Evolutionary conservation across 805 yeast genomes (phyloP).

Genomic region (Hanseniaspora osmophila): DNA sequence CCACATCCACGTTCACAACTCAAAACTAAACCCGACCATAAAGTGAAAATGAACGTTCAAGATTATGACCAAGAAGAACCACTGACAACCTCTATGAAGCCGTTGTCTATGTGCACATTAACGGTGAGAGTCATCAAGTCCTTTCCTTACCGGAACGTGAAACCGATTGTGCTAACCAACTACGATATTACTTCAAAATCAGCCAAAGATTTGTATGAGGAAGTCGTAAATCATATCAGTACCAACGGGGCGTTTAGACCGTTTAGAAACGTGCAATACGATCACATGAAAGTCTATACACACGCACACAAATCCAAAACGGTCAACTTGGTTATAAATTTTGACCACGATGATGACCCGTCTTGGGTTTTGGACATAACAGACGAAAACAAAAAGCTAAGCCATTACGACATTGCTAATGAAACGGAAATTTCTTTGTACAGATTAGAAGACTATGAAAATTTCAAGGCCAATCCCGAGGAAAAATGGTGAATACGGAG

Average conservation of each 20-base stretch:
- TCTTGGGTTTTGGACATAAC: slow-evolving; percentile 48
- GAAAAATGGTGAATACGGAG: slow-evolving; percentile 59
- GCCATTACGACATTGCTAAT: slow-evolving; percentile 51
- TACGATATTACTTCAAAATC: slow-evolving; percentile 60
- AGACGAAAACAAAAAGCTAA: slow-evolving; percentile 28
- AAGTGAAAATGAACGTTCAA: slow-evolving; percentile 5
- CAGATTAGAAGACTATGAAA: slow-evolving; percentile 50
- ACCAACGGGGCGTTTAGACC: slow-evolving; percentile 67
- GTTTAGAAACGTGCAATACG: slow-evolving; percentile 58
- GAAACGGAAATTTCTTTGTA: slow-evolving; percentile 88
- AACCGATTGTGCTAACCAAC: slow-evolving; percentile 53
- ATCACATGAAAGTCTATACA: slow-evolving; percentile 74
- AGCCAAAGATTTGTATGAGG: slow-evolving; percentile 46
- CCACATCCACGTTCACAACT: background rate
- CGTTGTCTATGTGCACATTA: slow-evolving; percentile 44
- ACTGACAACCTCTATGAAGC: slow-evolving; percentile 64
- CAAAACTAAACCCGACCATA: background rate
- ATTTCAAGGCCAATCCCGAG: slow-evolving; percentile 67
- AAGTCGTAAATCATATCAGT: slow-evolving; percentile 30
- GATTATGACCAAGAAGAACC: slow-evolving; percentile 48
- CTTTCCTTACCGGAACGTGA: slow-evolving; percentile 80
- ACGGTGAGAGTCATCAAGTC: slow-evolving; percentile 84
- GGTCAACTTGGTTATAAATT: slow-evolving; percentile 78
- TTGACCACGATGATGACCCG: slow-evolving; percentile 55
- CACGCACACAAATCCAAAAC: slow-evolving; percentile 93